Percentiles rank a stretch among this genome's conserved stretches.
These are phyloP conservation scores for Toxicodendron radicans DNA, from an alignment of 345 rosid species.

Conservation along the genomic window DNA sequence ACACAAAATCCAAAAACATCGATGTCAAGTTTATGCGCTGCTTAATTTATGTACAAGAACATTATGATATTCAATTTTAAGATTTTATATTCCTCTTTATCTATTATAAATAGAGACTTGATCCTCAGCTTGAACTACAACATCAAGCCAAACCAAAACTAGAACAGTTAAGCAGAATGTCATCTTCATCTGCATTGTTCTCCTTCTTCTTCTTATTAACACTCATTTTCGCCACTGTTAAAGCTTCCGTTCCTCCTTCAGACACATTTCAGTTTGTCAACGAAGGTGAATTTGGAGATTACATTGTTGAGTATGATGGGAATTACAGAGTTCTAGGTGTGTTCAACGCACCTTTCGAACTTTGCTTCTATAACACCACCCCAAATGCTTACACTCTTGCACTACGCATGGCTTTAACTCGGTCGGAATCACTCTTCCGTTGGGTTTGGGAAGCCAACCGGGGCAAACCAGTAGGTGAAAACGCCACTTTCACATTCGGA, in stretches of 20 bases:
- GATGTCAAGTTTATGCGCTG: too few species aligned
- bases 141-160: not conserved
- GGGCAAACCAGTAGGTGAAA: conserved; percentile 59
- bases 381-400: conserved; percentile 59
- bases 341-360: conserved; percentile 42
- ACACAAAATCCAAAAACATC: too few species aligned
- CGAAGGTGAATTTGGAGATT: conserved; percentile 38
- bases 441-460: conserved; percentile 83
- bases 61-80: too few species aligned
- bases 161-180: not conserved
- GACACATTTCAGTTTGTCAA: conserved; percentile 38
- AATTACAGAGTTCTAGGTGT: conserved; percentile 29
- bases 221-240: conserved; percentile 16
- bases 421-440: conserved; percentile 36
- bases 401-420: conserved; percentile 41
- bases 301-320: conserved; percentile 36
- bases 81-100: too few species aligned
- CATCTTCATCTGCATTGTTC: conserved; percentile 15
- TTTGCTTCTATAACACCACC: conserved; percentile 64
- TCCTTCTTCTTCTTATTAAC: conserved; percentile 15
- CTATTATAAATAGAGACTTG: not conserved
- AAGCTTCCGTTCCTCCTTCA: conserved; percentile 41
- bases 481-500: conserved; percentile 49
- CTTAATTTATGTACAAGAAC: too few species aligned
- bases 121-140: not conserved